These are phyloP conservation scores for Corymbia maculata DNA, from an alignment of 345 rosid species.

Conservation along the genomic window DNA sequence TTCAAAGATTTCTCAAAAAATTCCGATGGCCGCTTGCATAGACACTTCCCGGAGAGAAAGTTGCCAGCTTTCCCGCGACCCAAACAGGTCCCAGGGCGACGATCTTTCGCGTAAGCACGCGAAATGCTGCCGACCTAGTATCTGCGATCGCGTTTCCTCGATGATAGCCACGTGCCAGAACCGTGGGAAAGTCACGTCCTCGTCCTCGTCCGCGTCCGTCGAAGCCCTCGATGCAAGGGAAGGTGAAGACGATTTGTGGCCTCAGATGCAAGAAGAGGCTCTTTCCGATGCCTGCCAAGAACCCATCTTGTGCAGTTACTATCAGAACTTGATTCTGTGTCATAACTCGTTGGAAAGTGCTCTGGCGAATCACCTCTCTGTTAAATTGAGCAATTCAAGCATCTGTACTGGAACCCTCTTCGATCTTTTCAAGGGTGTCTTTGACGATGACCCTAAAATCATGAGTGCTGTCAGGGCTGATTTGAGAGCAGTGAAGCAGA, in stretches of 20 bases:
- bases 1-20: neutral
- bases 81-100: constrained; percentile 16
- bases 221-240: constrained; percentile 8
- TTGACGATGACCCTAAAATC: constrained; percentile 34
- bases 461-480: constrained; percentile 39
- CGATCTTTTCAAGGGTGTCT: constrained; percentile 51
- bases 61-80: constrained; percentile 31
- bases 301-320: constrained; percentile 55
- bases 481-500: constrained; percentile 52
- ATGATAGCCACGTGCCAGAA: constrained; percentile 3
- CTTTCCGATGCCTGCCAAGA: constrained; percentile 42
- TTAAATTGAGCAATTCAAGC: constrained; percentile 49
- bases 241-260: constrained; percentile 37
- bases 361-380: constrained; percentile 58
- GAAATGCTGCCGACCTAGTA: constrained; percentile 25
- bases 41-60: constrained; percentile 35
- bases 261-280: constrained; percentile 55
- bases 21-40: constrained; percentile 67
- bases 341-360: constrained; percentile 56
- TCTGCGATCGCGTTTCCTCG: neutral
- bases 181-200: constrained; percentile 4
- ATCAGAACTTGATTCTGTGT: constrained; percentile 49
- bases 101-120: constrained; percentile 1
- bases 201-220: neutral
- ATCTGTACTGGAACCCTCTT: constrained; percentile 43